phyloP scores from a whole-genome alignment of 1,139 yeast species.

The Hanseniaspora sp. region DNA sequence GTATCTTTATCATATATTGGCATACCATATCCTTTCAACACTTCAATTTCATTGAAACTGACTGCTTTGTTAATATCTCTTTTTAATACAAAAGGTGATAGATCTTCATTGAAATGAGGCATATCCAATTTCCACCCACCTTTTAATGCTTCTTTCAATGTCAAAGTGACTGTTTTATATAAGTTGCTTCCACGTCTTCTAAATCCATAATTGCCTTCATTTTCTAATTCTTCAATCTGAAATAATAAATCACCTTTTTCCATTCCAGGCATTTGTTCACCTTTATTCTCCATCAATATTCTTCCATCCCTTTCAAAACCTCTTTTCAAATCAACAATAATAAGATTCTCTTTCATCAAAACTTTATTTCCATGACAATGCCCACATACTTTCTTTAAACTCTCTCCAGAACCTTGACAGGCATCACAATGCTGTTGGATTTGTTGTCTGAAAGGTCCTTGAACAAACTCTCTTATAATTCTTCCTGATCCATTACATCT shows the following conservation, averaged over 20 bases:
- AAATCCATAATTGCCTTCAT: slow-evolving; percentile 61
- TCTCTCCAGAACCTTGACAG: slow-evolving; percentile 69
- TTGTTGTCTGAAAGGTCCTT: slow-evolving; percentile 85
- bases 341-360: slow-evolving; percentile 43
- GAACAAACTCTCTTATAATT: slow-evolving; percentile 53
- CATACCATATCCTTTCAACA: slow-evolving; percentile 71
- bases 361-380: slow-evolving; percentile 65
- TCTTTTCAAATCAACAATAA: slow-evolving; percentile 52
- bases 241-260: slow-evolving; percentile 69
- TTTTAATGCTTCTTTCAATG: slow-evolving; percentile 54
- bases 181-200: slow-evolving; percentile 64
- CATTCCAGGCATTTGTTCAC: slow-evolving; percentile 73
- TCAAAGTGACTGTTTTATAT: slow-evolving; percentile 70
- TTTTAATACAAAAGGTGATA: slow-evolving; percentile 37
- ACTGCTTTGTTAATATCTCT: slow-evolving; percentile 46
- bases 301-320: slow-evolving; percentile 57
- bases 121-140: slow-evolving; percentile 75
- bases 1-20: slow-evolving; percentile 35
- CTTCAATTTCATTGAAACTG: slow-evolving; percentile 59
- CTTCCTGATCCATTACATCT: slow-evolving; percentile 70
- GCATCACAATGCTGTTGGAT: slow-evolving; percentile 66
- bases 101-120: slow-evolving; percentile 52
- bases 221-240: slow-evolving; percentile 43
- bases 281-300: slow-evolving; percentile 59
- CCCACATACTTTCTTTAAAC: slow-evolving; percentile 52